Evolutionary conservation across 352 stramenopile species (phyloP).

Genomic region (Pythium oligandrum): DNA sequence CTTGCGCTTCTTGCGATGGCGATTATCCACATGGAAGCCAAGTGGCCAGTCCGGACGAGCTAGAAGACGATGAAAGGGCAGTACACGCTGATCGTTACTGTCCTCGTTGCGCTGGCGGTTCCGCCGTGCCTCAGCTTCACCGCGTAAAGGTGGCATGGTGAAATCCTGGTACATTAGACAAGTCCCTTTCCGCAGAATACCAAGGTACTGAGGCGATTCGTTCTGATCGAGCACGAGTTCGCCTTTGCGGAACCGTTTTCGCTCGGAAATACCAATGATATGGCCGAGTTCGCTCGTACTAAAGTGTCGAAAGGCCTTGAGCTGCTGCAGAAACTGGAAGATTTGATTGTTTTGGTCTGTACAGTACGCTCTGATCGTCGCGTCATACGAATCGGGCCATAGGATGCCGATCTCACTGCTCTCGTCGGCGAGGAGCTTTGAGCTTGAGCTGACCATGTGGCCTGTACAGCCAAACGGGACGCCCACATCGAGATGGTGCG

Average conservation of each 20-base stretch:
- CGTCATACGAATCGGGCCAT: slow-evolving; percentile 48
- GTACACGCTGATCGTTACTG: slow-evolving; percentile 16
- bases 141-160: slow-evolving; percentile 30
- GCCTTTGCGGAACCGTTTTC: slow-evolving; percentile 58
- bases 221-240: slow-evolving; percentile 63
- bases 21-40: slow-evolving; percentile 35
- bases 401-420: slow-evolving; percentile 64
- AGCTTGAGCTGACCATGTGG: slow-evolving; percentile 37
- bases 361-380: slow-evolving; percentile 52
- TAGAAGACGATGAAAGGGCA: slow-evolving; percentile 58
- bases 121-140: slow-evolving; percentile 9
- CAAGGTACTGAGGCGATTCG: slow-evolving; percentile 39
- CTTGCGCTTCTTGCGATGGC: slow-evolving; percentile 35
- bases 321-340: slow-evolving; percentile 62
- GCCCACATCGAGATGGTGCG: slow-evolving; percentile 52
- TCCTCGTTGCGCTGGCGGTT: slow-evolving; percentile 8
- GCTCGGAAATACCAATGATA: slow-evolving; percentile 70
- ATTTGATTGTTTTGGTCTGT: slow-evolving; percentile 56
- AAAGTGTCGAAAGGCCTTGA: slow-evolving; percentile 58
- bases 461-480: slow-evolving; percentile 57
- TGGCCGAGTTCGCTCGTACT: slow-evolving; percentile 60
- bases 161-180: slow-evolving; percentile 69
- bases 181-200: slow-evolving; percentile 62
- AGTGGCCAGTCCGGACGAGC: slow-evolving; percentile 60
- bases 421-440: slow-evolving; percentile 58